These are phyloP conservation scores for Fusarium ambrosium DNA, from an alignment of 2,329 filamentous ascomycete genomes.

Conservation along the genomic window DNA sequence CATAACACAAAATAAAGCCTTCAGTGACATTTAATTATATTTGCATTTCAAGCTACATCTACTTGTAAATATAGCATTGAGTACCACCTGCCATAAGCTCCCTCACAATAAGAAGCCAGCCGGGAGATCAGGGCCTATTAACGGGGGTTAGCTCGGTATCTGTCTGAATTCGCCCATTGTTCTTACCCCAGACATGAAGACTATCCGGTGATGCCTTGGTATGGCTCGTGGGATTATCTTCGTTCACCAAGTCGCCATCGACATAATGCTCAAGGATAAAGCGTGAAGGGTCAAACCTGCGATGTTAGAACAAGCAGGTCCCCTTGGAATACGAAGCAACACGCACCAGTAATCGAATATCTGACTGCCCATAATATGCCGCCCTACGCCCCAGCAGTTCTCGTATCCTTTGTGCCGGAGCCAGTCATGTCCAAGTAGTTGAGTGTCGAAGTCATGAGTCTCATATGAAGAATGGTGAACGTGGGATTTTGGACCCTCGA, in stretches of 20 bases:
- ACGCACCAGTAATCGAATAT: not conserved
- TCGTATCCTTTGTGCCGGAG: not conserved
- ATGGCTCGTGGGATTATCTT: not conserved
- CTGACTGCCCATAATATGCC: not conserved
- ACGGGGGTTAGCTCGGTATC: not conserved
- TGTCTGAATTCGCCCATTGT: not conserved
- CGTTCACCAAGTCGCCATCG: conserved; percentile 20
- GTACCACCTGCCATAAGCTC: not conserved
- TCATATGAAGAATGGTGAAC: not conserved
- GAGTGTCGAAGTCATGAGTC: not conserved
- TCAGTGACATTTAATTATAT: too few species aligned
- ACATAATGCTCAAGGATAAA: conserved; percentile 26
- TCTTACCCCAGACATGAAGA: conserved; percentile 1
- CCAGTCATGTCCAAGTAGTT: not conserved
- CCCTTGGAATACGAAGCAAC: too few species aligned
- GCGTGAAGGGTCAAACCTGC: conserved; percentile 12
- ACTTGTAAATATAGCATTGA: not conserved
- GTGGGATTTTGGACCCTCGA: not conserved
- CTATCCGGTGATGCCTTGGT: not conserved
- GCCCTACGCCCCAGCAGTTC: not conserved
- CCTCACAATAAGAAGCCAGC: not conserved
- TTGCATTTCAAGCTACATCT: too few species aligned
- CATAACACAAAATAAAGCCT: too few species aligned
- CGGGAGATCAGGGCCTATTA: not conserved
- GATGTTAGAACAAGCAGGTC: not conserved